A percentile compares a stretch with the other conserved stretches of the same genome.
Evolutionary conservation across 805 yeast species (phyloP).

Genomic region (Sugiyamaella qingdaonensis): DNA sequence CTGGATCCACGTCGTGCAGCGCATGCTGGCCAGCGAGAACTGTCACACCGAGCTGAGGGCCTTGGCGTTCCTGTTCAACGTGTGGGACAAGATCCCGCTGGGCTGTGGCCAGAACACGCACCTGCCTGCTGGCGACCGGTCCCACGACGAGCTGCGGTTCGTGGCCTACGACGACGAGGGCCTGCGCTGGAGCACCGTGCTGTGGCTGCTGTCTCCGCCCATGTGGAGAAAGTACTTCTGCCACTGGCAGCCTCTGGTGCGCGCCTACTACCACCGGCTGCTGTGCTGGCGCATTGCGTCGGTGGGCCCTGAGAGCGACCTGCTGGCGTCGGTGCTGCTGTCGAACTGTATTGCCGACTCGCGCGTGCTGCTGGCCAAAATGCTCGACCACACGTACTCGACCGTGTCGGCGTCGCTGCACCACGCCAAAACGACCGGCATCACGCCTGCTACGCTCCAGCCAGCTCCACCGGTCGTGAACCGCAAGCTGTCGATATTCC

Average conservation of each 20-base stretch:
- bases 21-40: constrained; percentile 61
- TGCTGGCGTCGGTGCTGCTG: constrained; percentile 23
- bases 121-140: constrained; percentile 2
- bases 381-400: constrained; percentile 20
- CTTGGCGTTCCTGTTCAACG: constrained; percentile 61
- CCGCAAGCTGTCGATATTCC: constrained; percentile 25
- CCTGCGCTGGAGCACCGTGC: constrained; percentile 45
- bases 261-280: constrained; percentile 64
- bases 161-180: constrained; percentile 31
- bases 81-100: constrained; percentile 59
- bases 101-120: constrained; percentile 6
- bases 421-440: constrained; percentile 10
- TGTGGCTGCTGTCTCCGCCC: constrained; percentile 49
- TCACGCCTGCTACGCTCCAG: constrained; percentile 16
- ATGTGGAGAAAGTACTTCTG: constrained; percentile 58
- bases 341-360: constrained; percentile 28
- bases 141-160: constrained; percentile 10
- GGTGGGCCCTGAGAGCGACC: constrained; percentile 27
- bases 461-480: constrained; percentile 32
- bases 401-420: constrained; percentile 12
- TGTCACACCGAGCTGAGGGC: constrained; percentile 59
- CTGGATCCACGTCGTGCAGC: constrained; percentile 59
- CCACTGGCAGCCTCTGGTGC: constrained; percentile 76
- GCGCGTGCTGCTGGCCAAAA: constrained; percentile 20
- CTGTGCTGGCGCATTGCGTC: constrained; percentile 59